A percentile compares a stretch with the other conserved stretches of the same genome.
These are phyloP conservation scores for Petasospora rhodanensis DNA, from an alignment of 1,139 yeast genomes.

Conservation along the genomic window DNA sequence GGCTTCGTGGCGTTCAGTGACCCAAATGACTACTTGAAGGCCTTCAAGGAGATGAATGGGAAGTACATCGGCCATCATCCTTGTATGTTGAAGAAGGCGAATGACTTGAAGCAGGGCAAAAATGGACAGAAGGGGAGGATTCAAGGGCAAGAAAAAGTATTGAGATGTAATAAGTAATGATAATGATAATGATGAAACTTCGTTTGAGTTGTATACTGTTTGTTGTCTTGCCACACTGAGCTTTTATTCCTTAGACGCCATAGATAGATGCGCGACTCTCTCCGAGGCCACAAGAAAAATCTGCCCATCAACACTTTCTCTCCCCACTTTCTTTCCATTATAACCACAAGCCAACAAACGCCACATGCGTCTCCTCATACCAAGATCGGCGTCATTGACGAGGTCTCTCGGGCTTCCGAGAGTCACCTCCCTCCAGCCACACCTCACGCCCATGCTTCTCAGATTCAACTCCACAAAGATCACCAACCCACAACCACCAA, in stretches of 20 bases:
- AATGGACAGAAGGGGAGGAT: background rate
- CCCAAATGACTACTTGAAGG: constrained; percentile 60
- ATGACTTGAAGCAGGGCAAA: constrained; percentile 30
- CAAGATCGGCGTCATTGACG: background rate
- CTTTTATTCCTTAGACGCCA: no score
- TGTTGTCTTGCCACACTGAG: no score
- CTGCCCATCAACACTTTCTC: background rate
- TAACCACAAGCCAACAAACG: no score
- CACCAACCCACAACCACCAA: constrained; percentile 5
- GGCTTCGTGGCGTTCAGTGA: constrained; percentile 66
- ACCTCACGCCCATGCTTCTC: background rate
- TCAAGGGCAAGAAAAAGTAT: constrained; percentile 4
- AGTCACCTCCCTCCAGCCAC: background rate
- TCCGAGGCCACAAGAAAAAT: no score
- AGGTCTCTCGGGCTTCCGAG: background rate
- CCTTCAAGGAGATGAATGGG: constrained; percentile 73
- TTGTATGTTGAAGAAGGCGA: constrained; percentile 64
- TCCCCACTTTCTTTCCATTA: no score
- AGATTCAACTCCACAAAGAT: constrained; percentile 5
- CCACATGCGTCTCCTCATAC: background rate
- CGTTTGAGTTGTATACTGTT: no score
- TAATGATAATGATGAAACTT: no score
- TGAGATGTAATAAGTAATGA: background rate
- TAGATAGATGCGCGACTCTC: no score
- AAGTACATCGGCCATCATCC: constrained; percentile 75